A percentile compares a stretch with the other conserved stretches of the same genome.
These are phyloP conservation scores for Vigna mungo DNA, from an alignment of 306 rosid genomes.

Conservation along the genomic window DNA sequence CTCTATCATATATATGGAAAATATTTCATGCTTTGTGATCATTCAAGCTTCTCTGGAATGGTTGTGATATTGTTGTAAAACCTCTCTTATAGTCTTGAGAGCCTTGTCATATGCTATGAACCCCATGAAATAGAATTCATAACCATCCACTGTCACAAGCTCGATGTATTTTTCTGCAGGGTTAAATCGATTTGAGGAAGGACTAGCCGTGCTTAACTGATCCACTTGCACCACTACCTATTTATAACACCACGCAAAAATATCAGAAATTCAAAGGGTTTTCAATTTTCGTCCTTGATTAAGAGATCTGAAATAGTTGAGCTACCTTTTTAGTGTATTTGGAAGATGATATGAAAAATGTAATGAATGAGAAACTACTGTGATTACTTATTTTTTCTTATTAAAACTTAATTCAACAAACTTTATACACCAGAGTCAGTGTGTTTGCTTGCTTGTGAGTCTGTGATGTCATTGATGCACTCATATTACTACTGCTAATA, in stretches of 20 bases:
- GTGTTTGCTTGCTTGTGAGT: background rate
- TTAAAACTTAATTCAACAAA: background rate
- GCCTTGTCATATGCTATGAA: conserved; percentile 72
- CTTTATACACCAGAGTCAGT: background rate
- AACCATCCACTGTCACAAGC: conserved; percentile 57
- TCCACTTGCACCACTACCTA: conserved; percentile 61
- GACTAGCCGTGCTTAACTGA: conserved; percentile 53
- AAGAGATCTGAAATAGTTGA: background rate
- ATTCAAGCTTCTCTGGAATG: conserved; percentile 16
- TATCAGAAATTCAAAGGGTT: background rate
- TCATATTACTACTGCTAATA: background rate
- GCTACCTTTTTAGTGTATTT: background rate
- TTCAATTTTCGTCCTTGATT: background rate
- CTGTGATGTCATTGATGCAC: background rate
- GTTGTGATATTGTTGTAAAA: conserved; percentile 28
- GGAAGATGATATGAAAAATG: background rate
- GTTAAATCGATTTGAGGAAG: conserved; percentile 57
- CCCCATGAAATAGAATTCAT: conserved; percentile 73
- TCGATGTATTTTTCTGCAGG: conserved; percentile 65
- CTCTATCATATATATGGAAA: background rate
- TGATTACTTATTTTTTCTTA: background rate
- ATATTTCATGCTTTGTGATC: conserved; percentile 6
- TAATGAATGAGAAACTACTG: background rate
- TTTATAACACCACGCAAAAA: background rate
- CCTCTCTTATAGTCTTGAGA: conserved; percentile 52